A percentile compares a stretch with the other conserved stretches of the same genome.
phyloP scores from a whole-genome alignment of 2,329 filamentous ascomycete genomes.

The Zymoseptoria crescenta region DNA sequence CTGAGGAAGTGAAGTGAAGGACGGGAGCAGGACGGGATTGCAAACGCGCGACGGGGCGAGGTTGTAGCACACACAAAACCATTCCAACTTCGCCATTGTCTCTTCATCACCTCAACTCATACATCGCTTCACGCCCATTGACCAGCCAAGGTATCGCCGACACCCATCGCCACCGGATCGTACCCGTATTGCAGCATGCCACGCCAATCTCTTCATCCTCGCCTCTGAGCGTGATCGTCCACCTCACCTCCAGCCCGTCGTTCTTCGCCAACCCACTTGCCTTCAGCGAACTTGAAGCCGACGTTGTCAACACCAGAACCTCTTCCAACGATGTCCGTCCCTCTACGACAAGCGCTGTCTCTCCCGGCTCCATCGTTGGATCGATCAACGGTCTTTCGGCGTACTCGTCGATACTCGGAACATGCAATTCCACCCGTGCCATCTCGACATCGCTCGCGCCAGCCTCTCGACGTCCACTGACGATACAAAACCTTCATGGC shows the following conservation, averaged over 20 bases:
- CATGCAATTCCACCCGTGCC: no score
- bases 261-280: background rate
- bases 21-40: background rate
- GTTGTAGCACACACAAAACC: background rate
- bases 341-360: background rate
- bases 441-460: no score
- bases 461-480: no score
- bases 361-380: background rate
- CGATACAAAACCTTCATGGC: no score
- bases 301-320: background rate
- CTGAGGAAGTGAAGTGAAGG: background rate
- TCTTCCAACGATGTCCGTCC: background rate
- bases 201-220: no score
- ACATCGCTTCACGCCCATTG: background rate
- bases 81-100: background rate
- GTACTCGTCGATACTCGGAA: background rate
- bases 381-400: no score
- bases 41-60: background rate
- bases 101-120: background rate
- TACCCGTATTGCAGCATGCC: no score
- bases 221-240: no score
- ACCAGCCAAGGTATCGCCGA: background rate
- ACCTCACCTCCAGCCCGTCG: no score
- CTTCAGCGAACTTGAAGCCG: background rate
- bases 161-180: background rate